Evolutionary conservation across 768 basidiomycete genomes (phyloP), one percentile per base, ranked within the genome.

Genomic region (Mycena indigotica): DNA sequence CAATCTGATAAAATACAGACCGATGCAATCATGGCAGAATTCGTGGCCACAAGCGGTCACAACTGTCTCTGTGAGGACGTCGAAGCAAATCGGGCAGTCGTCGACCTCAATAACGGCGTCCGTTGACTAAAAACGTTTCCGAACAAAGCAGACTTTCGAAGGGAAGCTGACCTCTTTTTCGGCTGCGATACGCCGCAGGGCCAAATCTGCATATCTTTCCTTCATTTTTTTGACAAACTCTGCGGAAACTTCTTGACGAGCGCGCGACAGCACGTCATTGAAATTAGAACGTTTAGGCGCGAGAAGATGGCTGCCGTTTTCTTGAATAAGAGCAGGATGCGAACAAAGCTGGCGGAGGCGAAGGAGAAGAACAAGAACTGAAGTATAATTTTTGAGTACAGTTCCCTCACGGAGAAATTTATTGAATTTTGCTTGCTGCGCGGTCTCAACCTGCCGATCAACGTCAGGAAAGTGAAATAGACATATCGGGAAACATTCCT

Each of bases 21-120:
- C 54, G 26, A 88, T 73, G 64, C 88, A 89, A 35, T 80, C 78
- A 5, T 75, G 73, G 67, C 88, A 89, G 70, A 87, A 89, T 1
- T 78, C 69, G 63, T 89, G 89, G 1, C 68, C 67, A 63, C 89
- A 91, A 0, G 75, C 62, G 0, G 87, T 88, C 38, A 89, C 67
- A 19, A 84, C 73, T 16, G 84, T 73, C 52, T 84, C 76, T 1
- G 75, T 79, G 65, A 83, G 74, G 3, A 70, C 67, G 55, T 90
- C 88, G 57, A 80, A 81, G 67, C 89, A 90, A 53, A 91, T 82
- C 0, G 86, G 79, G 62, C 89, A 91, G 55, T 86, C 84, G 40
- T 85, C 83, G 10, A 78, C 75, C 23, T 83, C 80, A 1, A 76
- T 74, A 15, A 75, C 75, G 6, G 79, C 78, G 60, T 82, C 75